These are phyloP conservation scores for Canavalia gladiata DNA, from an alignment of 306 rosid genomes.

Conservation along the genomic window DNA sequence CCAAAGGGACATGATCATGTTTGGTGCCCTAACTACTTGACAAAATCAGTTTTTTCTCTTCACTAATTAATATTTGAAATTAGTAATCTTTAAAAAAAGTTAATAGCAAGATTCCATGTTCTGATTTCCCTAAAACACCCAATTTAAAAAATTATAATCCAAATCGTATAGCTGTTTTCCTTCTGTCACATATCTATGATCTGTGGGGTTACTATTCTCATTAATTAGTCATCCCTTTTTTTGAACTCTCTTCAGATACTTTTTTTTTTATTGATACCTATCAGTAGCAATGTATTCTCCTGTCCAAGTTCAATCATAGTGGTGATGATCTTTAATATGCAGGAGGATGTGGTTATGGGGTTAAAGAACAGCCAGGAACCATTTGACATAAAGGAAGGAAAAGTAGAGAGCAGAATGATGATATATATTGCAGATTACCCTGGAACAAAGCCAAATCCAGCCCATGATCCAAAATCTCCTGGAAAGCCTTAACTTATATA, in stretches of 20 bases:
- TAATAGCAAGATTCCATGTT: conserved; percentile 28
- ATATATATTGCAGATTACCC: conserved; percentile 47
- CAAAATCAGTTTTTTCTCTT: background rate
- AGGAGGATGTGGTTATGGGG: conserved; percentile 37
- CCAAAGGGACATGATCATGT: background rate
- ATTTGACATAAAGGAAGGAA: conserved; percentile 30
- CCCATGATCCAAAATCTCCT: conserved; percentile 54
- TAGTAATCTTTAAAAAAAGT: background rate
- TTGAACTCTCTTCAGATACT: too few relatives aligned
- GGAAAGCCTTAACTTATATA: conserved; percentile 42
- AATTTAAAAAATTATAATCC: background rate
- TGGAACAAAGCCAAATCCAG: conserved; percentile 48
- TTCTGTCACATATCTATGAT: background rate
- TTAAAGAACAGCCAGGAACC: conserved; percentile 7
- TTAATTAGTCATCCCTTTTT: too few relatives aligned
- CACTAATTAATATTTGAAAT: background rate
- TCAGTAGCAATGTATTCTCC: background rate
- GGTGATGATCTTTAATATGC: conserved; percentile 13
- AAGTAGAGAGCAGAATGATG: conserved; percentile 48
- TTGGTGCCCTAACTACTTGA: conserved; percentile 40
- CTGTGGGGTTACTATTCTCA: background rate
- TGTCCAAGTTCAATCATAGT: background rate
- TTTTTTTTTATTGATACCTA: background rate
- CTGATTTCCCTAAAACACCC: background rate
- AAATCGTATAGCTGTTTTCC: background rate